Conservation (phyloP, 331 rosid species). For the Phaseolus coccineus region DNA sequence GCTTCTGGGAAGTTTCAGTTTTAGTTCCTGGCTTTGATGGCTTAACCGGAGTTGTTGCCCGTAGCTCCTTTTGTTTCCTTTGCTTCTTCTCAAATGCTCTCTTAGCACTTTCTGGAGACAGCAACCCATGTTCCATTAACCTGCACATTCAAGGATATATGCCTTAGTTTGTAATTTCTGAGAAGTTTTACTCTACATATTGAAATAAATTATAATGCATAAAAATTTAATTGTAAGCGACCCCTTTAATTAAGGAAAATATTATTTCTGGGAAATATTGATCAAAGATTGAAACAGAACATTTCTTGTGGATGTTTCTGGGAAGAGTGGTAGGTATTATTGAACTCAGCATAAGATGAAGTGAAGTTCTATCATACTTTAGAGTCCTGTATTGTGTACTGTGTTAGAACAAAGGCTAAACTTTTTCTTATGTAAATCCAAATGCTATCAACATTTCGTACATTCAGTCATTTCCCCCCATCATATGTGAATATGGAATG, state of each 20-base stretch:
- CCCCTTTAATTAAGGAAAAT: background rate
- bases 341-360: background rate
- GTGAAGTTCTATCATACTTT: background rate
- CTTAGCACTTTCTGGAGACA: constrained; percentile 81
- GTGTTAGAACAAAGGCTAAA: background rate
- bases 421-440: background rate
- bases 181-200: background rate
- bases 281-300: background rate
- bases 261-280: background rate
- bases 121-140: constrained; percentile 97
- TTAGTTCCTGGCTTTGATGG: constrained; percentile 58
- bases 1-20: constrained; percentile 77
- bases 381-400: background rate
- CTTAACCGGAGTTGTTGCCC: constrained; percentile 80
- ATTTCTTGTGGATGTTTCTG: background rate
- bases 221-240: background rate
- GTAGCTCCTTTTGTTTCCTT: constrained; percentile 78
- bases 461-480: background rate
- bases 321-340: constrained; percentile 9
- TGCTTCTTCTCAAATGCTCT: constrained; percentile 86
- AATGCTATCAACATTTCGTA: background rate
- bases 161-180: constrained; percentile 7
- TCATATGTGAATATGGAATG: constrained; percentile 1
- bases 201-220: background rate
- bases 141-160: constrained; percentile 49